A percentile compares a stretch with the other conserved stretches of the same genome.
phyloP scores from a whole-genome alignment of 2,329 filamentous ascomycete genomes.

The Diaporthe sp. region DNA sequence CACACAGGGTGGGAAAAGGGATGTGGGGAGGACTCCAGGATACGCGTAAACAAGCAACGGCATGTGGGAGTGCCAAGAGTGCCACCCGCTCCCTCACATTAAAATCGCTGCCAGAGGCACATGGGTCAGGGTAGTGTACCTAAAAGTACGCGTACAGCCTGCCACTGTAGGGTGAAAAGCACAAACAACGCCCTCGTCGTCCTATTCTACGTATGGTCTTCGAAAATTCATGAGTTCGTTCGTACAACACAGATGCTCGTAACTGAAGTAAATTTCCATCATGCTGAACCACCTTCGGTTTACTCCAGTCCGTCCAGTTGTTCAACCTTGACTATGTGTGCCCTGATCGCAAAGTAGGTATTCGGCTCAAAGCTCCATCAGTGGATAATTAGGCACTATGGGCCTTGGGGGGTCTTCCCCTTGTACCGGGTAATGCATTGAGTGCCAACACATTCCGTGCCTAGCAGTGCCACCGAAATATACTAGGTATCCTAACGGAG shows the following conservation, averaged over 20 bases:
- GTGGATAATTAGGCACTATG: not conserved
- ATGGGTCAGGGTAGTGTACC: not conserved
- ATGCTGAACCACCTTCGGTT: no score
- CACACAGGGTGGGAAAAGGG: slow-evolving; percentile 1
- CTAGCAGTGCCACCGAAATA: not conserved
- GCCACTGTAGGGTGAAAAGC: not conserved
- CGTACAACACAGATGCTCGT: not conserved
- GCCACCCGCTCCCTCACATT: not conserved
- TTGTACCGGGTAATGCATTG: not conserved
- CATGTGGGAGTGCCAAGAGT: slow-evolving; percentile 25
- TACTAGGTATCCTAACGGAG: not conserved
- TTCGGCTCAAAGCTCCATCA: not conserved
- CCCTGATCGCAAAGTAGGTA: not conserved
- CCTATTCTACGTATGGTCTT: no score
- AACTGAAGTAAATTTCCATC: no score
- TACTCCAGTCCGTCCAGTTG: not conserved
- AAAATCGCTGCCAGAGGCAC: not conserved
- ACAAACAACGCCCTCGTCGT: not conserved
- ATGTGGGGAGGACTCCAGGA: not conserved
- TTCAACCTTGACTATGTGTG: not conserved
- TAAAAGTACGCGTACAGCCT: not conserved
- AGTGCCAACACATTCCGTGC: not conserved
- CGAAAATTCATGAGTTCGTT: not conserved
- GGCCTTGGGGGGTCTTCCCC: not conserved
- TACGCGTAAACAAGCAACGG: slow-evolving; percentile 9